phyloP scores from a whole-genome alignment of 306 rosid species.

The Ziziphus jujuba region DNA sequence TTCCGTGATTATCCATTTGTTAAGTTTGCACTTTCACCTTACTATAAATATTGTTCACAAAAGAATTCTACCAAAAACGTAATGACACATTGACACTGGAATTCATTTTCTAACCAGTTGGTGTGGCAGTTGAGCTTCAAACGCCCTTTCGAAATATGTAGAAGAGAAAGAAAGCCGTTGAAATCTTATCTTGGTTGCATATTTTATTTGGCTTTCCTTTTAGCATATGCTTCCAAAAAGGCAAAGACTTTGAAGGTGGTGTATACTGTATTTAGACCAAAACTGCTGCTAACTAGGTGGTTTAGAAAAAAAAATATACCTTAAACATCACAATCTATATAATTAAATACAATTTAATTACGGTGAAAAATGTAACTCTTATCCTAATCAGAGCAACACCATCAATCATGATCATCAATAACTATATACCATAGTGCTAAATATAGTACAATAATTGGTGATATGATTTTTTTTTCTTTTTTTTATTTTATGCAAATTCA shows the following conservation, averaged over 20 bases:
- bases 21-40: neutral
- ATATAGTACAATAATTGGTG: no score
- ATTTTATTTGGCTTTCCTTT: neutral
- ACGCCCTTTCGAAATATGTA: neutral
- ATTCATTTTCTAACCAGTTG: neutral
- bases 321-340: neutral
- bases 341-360: no score
- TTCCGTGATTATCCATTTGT: no score
- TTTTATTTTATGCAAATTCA: no score
- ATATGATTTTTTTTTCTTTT: no score
- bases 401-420: no score
- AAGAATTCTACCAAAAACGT: neutral
- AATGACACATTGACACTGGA: neutral
- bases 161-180: constrained; percentile 12
- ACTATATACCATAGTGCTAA: no score
- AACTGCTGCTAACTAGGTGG: neutral
- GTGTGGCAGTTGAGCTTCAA: constrained; percentile 7
- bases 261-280: neutral
- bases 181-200: neutral
- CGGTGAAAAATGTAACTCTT: neutral
- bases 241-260: neutral
- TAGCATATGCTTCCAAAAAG: neutral
- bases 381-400: no score
- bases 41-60: neutral
- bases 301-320: neutral